Percentiles rank a stretch among this genome's conserved stretches.
Evolutionary conservation across 805 yeast genomes (phyloP).

Genomic region (Monosporozyma unispora): DNA sequence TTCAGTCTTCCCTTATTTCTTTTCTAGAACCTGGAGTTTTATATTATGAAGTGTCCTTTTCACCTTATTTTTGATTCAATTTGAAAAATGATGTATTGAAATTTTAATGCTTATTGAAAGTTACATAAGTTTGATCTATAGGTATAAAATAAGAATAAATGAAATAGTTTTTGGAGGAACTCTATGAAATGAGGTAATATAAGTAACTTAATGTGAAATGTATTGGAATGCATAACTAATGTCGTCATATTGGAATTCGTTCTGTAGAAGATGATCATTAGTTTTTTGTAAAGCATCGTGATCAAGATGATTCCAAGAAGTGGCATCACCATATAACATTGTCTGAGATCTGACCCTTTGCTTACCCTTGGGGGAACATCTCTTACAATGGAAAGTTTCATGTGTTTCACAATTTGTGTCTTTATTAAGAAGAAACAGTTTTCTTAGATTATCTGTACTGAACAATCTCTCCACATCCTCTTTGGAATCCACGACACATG

Average conservation of each 20-base stretch:
- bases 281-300: constrained; percentile 52
- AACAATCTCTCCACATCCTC: constrained; percentile 91
- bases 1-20: not conserved
- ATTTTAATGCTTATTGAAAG: too few species aligned
- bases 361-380: constrained; percentile 52
- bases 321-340: constrained; percentile 95
- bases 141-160: not conserved
- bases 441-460: constrained; percentile 69
- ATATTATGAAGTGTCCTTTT: too few species aligned
- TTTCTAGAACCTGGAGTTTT: not conserved
- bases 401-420: constrained; percentile 82
- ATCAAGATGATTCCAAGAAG: constrained; percentile 90
- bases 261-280: constrained; percentile 68
- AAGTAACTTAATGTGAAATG: constrained; percentile 52
- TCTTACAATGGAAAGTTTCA: constrained; percentile 77
- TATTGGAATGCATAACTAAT: constrained; percentile 88
- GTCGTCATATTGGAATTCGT: constrained; percentile 60
- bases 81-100: too few species aligned
- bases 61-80: too few species aligned
- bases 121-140: too few species aligned
- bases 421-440: constrained; percentile 62
- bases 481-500: constrained; percentile 94
- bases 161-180: not conserved
- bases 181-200: not conserved
- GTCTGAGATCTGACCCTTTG: constrained; percentile 66